Evolutionary conservation across 2,329 filamentous ascomycete species (phyloP).

Genomic region (Cercospora citrullina): DNA sequence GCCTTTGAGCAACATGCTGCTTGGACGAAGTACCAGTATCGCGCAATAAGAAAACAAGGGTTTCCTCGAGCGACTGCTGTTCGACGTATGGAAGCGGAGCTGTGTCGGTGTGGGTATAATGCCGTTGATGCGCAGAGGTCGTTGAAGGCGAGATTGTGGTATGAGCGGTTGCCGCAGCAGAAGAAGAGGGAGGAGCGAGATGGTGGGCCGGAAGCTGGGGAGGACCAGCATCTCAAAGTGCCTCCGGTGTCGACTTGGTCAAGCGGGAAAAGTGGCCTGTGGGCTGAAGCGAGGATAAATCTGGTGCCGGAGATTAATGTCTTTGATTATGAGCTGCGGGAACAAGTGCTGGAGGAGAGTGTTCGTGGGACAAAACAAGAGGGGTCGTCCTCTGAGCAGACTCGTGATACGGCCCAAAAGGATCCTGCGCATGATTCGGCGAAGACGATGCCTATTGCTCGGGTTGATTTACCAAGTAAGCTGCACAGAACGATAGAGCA

Average conservation of each 20-base stretch:
- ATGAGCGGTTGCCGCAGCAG: neutral
- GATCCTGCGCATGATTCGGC: neutral
- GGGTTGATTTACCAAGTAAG: neutral
- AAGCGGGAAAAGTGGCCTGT: neutral
- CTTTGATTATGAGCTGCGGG: neutral
- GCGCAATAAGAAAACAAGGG: neutral
- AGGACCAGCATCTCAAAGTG: neutral
- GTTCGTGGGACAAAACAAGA: neutral
- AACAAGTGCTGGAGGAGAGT: neutral
- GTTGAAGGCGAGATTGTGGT: neutral
- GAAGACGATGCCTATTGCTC: neutral
- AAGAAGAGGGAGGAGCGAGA: neutral
- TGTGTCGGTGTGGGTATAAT: constrained; percentile 8
- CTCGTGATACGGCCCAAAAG: neutral
- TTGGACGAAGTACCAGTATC: constrained; percentile 2
- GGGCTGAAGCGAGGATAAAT: neutral
- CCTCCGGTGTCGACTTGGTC: neutral
- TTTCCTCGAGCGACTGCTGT: constrained; percentile 1
- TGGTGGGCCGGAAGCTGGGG: neutral
- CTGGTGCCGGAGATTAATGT: neutral
- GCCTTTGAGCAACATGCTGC: neutral
- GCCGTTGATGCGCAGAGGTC: constrained; percentile 8
- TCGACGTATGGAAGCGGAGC: constrained; percentile 3
- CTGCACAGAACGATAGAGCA: neutral
- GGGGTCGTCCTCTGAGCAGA: no score